Percentiles rank a stretch among this genome's conserved stretches.
These are phyloP conservation scores for Barnettozyma wickerhamii DNA, from an alignment of 805 yeast genomes.

Conservation along the genomic window DNA sequence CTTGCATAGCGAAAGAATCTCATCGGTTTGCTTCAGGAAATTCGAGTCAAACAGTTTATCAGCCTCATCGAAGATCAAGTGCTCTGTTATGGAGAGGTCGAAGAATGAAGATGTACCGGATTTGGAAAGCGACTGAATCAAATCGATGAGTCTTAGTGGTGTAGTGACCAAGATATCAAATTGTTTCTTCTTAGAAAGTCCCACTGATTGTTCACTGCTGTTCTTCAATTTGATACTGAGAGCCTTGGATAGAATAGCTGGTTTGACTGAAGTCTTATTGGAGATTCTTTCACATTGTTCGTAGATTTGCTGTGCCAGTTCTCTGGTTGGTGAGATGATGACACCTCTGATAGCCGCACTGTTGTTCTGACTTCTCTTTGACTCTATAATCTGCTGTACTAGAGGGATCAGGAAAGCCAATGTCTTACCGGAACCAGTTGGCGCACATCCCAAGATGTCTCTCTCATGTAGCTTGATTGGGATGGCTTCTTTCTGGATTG, in stretches of 20 bases:
- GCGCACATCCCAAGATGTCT: constrained; percentile 91
- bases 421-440: constrained; percentile 98
- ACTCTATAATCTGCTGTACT: constrained; percentile 44
- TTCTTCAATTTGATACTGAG: constrained; percentile 63
- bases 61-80: constrained; percentile 89
- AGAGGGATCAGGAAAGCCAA: constrained; percentile 84
- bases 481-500: constrained; percentile 88
- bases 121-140: constrained; percentile 52
- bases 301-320: constrained; percentile 82
- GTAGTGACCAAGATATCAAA: constrained; percentile 83
- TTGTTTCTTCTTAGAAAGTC: constrained; percentile 51
- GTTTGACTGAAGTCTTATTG: constrained; percentile 39
- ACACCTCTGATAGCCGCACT: constrained; percentile 59
- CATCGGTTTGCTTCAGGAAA: constrained; percentile 88
- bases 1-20: constrained; percentile 50
- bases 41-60: constrained; percentile 86
- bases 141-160: constrained; percentile 82
- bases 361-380: constrained; percentile 15
- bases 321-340: constrained; percentile 91
- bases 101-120: constrained; percentile 24
- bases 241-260: constrained; percentile 67
- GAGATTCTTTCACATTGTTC: constrained; percentile 59
- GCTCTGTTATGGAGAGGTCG: constrained; percentile 62
- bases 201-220: constrained; percentile 26
- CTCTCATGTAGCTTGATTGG: constrained; percentile 67